These are phyloP conservation scores for Mediolabrus comicus DNA, from an alignment of 108 stramenopile species.

Conservation along the genomic window DNA sequence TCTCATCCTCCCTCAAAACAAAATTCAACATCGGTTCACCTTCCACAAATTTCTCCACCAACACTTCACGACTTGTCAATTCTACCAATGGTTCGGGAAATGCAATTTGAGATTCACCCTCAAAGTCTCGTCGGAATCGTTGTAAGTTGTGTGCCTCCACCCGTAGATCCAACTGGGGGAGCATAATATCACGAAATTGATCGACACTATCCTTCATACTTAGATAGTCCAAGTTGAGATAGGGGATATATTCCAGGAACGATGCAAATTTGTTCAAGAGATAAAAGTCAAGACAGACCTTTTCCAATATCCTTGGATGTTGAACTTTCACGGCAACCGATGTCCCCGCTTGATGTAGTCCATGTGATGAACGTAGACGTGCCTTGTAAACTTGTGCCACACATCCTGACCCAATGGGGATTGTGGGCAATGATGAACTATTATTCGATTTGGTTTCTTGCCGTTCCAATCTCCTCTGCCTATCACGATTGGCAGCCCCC, in stretches of 20 bases:
- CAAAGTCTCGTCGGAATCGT: slow-evolving; percentile 73
- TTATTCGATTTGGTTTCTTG: slow-evolving; percentile 1
- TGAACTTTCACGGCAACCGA: slow-evolving; percentile 85
- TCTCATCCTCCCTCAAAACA: slow-evolving; percentile 48
- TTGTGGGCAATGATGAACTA: slow-evolving; percentile 4
- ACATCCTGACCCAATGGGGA: slow-evolving; percentile 85
- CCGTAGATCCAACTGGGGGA: slow-evolving; percentile 84
- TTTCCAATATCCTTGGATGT: slow-evolving; percentile 82
- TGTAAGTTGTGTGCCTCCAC: slow-evolving; percentile 77
- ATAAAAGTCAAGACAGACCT: slow-evolving; percentile 89
- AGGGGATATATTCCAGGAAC: slow-evolving; percentile 66
- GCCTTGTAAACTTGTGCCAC: slow-evolving; percentile 91
- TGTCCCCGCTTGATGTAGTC: slow-evolving; percentile 55
- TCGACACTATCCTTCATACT: slow-evolving; percentile 78
- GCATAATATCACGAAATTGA: slow-evolving; percentile 84
- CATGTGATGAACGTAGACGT: slow-evolving; percentile 22
- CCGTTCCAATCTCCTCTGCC: slow-evolving; percentile 21
- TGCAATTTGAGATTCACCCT: slow-evolving; percentile 56
- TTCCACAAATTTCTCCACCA: slow-evolving; percentile 86
- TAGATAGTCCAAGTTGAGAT: slow-evolving; percentile 71
- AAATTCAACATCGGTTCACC: slow-evolving; percentile 82
- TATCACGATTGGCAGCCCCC: slow-evolving; percentile 23
- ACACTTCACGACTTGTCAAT: slow-evolving; percentile 64
- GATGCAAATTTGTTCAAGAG: slow-evolving; percentile 68
- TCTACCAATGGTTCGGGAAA: slow-evolving; percentile 78